These are phyloP conservation scores for Fusarium nelsonii DNA, from an alignment of 2,329 filamentous ascomycete species.

Conservation along the genomic window DNA sequence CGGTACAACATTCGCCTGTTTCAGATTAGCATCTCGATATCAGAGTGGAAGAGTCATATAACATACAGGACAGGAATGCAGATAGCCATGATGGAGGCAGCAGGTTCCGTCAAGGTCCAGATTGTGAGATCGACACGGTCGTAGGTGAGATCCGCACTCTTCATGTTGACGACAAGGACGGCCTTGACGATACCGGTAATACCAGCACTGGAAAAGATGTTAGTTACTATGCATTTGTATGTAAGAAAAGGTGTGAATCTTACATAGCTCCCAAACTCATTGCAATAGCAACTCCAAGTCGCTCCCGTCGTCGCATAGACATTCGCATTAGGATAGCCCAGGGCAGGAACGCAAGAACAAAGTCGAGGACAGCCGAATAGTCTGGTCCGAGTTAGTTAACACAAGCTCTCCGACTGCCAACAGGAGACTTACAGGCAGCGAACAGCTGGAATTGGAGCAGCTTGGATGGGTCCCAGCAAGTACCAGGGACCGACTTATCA, in stretches of 20 bases:
- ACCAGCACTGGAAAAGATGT: constrained; percentile 47
- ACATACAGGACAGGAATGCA: constrained; percentile 53
- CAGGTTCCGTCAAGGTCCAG: constrained; percentile 53
- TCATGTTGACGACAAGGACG: constrained; percentile 50
- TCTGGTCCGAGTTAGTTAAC: constrained; percentile 36
- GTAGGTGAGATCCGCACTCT: constrained; percentile 51
- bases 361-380: constrained; percentile 53
- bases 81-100: constrained; percentile 54
- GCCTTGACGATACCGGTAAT: constrained; percentile 52
- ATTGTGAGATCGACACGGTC: constrained; percentile 54
- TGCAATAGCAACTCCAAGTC: constrained; percentile 52
- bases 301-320: constrained; percentile 50
- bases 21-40: background rate
- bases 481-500: constrained; percentile 45
- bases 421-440: constrained; percentile 47
- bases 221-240: background rate
- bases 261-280: constrained; percentile 54
- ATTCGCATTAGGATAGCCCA: constrained; percentile 53
- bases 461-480: constrained; percentile 48
- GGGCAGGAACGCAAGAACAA: constrained; percentile 51
- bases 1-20: constrained; percentile 52
- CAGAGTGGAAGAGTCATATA: accelerated
- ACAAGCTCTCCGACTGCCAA: accelerated
- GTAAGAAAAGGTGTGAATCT: background rate
- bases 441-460: constrained; percentile 50